Conservation (phyloP, 208 protist species). For the Acanthamoeba royreba region DNA sequence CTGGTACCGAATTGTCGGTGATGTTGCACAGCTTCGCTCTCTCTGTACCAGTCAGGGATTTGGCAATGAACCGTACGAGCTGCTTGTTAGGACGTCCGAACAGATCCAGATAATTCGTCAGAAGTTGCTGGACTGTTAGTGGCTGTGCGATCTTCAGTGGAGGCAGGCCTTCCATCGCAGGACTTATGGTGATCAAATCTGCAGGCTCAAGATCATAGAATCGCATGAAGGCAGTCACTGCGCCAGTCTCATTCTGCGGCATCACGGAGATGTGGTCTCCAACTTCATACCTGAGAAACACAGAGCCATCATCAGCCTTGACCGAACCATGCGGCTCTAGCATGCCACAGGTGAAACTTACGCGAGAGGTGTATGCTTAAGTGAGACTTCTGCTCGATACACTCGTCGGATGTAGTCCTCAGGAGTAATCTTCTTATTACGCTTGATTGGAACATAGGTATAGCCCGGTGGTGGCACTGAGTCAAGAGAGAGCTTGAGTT, state of each 20-base stretch:
- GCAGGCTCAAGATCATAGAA: conserved; percentile 36
- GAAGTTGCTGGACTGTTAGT: background rate
- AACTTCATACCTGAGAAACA: background rate
- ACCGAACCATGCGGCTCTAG: background rate
- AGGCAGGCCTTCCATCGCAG: background rate
- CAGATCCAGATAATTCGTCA: conserved; percentile 13
- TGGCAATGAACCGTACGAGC: background rate
- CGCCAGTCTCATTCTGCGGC: background rate
- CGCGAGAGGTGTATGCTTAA: background rate
- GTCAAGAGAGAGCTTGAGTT: background rate
- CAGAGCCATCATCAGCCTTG: background rate
- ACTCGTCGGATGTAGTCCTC: background rate
- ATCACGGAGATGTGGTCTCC: background rate
- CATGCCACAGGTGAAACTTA: background rate
- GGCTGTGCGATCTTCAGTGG: conserved; percentile 21
- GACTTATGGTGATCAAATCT: background rate
- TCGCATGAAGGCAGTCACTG: background rate
- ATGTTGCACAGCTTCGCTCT: background rate
- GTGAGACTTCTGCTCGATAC: background rate
- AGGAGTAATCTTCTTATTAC: background rate
- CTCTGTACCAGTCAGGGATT: background rate
- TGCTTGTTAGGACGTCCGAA: conserved; percentile 15
- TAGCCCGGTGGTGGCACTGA: background rate
- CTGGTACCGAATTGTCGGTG: background rate
- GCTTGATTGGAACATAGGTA: background rate